Evolutionary conservation across 345 rosid genomes (phyloP).

Genomic region (Mallotus nudiflorus): DNA sequence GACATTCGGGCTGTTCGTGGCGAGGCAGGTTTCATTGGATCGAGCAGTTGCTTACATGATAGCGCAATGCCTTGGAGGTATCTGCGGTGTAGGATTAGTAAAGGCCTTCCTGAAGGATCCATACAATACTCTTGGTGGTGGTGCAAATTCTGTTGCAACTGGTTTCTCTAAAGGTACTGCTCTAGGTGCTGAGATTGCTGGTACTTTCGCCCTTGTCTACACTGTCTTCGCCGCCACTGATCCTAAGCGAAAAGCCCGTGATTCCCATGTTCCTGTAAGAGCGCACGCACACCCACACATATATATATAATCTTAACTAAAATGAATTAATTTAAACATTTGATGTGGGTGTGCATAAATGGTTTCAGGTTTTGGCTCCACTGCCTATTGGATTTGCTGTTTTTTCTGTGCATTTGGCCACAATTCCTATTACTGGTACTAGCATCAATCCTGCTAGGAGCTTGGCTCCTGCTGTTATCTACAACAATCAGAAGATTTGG

Average conservation of each 20-base stretch:
- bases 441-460: conserved; percentile 19
- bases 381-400: conserved; percentile 17
- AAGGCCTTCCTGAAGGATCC: background rate
- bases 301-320: too few relatives aligned
- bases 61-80: background rate
- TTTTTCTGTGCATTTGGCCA: conserved; percentile 10
- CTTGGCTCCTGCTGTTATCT: conserved; percentile 13
- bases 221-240: conserved; percentile 14
- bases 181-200: conserved; percentile 8
- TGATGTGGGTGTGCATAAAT: background rate
- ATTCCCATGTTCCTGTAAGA: conserved; percentile 16
- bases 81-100: conserved; percentile 1
- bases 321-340: background rate
- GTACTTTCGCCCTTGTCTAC: conserved; percentile 11
- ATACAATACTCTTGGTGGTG: conserved; percentile 1
- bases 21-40: background rate
- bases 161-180: conserved; percentile 1
- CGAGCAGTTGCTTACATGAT: conserved; percentile 4
- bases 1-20: conserved; percentile 13
- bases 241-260: conserved; percentile 14
- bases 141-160: background rate
- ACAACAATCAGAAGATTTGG: conserved; percentile 3
- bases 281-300: too few relatives aligned
- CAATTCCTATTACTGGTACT: conserved; percentile 14
- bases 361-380: conserved; percentile 16